Percentiles rank a stretch among this genome's conserved stretches.
phyloP scores from a whole-genome alignment of 768 basidiomycete genomes.

The Tricholomella constricta region DNA sequence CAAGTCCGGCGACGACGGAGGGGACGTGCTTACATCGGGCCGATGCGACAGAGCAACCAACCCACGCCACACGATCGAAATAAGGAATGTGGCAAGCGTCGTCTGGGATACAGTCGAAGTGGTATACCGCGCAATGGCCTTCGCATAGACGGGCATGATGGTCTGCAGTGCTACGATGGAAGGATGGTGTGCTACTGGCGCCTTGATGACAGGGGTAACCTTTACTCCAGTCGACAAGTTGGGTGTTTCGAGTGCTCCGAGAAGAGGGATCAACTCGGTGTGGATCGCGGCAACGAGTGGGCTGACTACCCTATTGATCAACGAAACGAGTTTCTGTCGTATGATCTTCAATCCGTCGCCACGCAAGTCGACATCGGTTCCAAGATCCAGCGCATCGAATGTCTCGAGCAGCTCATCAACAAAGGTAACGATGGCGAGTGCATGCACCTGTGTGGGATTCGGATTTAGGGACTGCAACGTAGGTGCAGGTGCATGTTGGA shows the following conservation, averaged over 20 bases:
- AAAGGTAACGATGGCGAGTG: conserved; percentile 66
- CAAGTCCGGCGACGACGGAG: conserved; percentile 41
- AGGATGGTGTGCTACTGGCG: conserved; percentile 47
- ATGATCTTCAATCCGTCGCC: conserved; percentile 70
- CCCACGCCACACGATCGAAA: conserved; percentile 73
- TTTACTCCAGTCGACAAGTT: conserved; percentile 31
- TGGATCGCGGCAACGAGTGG: conserved; percentile 66
- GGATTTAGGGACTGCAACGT: conserved; percentile 51
- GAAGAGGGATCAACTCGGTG: conserved; percentile 57
- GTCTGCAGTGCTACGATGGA: conserved; percentile 61
- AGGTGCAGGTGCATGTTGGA: conserved; percentile 53
- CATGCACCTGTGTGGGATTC: conserved; percentile 72
- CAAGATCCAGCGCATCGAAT: conserved; percentile 68
- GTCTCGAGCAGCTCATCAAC: conserved; percentile 72
- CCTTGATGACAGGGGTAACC: conserved; percentile 30
- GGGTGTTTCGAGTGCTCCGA: conserved; percentile 63
- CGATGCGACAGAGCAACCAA: conserved; percentile 73
- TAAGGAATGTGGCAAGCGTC: conserved; percentile 67
- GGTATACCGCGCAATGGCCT: conserved; percentile 58
- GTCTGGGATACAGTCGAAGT: conserved; percentile 56
- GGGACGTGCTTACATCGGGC: conserved; percentile 38
- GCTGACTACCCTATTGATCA: conserved; percentile 65
- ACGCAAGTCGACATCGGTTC: conserved; percentile 59
- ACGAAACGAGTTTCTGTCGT: conserved; percentile 69
- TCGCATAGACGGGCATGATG: conserved; percentile 63